Evolutionary conservation across 768 basidiomycete genomes (phyloP).

Genomic region (Collybia mongolica): DNA sequence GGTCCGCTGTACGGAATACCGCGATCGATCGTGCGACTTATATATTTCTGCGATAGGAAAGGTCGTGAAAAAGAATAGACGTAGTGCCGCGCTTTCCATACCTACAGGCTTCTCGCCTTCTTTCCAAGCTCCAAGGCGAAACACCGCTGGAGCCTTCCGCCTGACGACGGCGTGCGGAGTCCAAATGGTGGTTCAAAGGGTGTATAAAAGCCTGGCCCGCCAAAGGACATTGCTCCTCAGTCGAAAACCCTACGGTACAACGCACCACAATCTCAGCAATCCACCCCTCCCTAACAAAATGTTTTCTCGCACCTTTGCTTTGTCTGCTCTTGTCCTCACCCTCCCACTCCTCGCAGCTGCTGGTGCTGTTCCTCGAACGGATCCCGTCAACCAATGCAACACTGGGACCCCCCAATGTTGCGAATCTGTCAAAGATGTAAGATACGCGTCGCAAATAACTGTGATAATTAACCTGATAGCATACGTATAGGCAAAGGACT

Average conservation of each 20-base stretch:
- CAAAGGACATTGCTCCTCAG: constrained; percentile 3
- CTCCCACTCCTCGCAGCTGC: constrained; percentile 14
- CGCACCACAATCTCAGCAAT: constrained; percentile 10
- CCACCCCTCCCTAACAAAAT: constrained; percentile 4
- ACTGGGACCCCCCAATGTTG: constrained; percentile 8
- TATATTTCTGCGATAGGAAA: too few species aligned
- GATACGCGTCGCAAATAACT: too few species aligned
- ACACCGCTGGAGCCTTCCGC: too few species aligned
- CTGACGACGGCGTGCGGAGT: neutral
- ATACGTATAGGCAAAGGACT: too few species aligned
- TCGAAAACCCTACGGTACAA: constrained; percentile 3
- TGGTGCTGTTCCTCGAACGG: constrained; percentile 7
- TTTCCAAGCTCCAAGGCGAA: too few species aligned
- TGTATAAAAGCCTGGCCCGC: constrained; percentile 8
- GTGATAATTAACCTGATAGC: too few species aligned
- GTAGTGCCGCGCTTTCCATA: too few species aligned
- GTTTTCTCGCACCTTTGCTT: constrained; percentile 8
- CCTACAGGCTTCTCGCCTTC: too few species aligned
- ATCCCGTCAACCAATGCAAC: constrained; percentile 4
- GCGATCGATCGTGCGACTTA: too few species aligned
- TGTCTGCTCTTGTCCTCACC: constrained; percentile 5
- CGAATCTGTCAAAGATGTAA: constrained; percentile 1
- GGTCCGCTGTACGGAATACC: too few species aligned
- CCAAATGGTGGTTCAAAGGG: neutral
- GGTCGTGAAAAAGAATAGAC: too few species aligned